Evolutionary conservation across 2,329 filamentous ascomycete genomes (phyloP), one percentile per base, ranked within the genome.

Genomic region (Boeremia lycopersici): DNA sequence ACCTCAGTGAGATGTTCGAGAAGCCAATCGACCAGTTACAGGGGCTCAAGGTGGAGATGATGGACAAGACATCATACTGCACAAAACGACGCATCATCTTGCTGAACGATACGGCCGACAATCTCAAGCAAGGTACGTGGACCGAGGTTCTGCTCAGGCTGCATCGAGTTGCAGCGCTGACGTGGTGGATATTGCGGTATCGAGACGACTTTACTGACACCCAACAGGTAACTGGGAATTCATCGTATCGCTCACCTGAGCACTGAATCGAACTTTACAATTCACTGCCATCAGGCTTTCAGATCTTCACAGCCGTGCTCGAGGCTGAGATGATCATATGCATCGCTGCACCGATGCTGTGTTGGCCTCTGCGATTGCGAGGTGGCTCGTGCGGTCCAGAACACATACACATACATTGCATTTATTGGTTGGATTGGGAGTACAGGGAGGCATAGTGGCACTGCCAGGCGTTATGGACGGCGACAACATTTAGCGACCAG

Each of bases 51-150:
- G 91, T 96, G 6, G 93, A 97, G 62, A 99, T 99, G 71, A 90
- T 99, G 86, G 93, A 99, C 76, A 98, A 97, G 83, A 99, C 93
- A 4, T 86, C 92, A 0, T 99, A 99, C 75, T 99, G 96, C 79
- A 96, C 90, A 75, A 93, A 95, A 76, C 85, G 95, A 48, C 85
- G 95, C 39, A 83, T 97, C 23, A 97, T 98, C 61, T 75, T 99
- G 9, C 81, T 99, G 17, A 91, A 92, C 50, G 91, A 97, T 67
- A 98, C 95, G 2, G 95, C 95, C 0, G 89, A 96, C 63, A 96
- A 96, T 67, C 79, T 99, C 47, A 92, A 90, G 65, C 87, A 90
- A 72, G 89, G 93, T 95, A 82, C 76, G 84, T 81, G 9, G 13
- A 9, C 2, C 9, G 4, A 38, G 8, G 12, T 4, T 19, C 17